Conservation (phyloP, 2,329 filamentous ascomycete species). For the Fonsecaea multimorphosa region DNA sequence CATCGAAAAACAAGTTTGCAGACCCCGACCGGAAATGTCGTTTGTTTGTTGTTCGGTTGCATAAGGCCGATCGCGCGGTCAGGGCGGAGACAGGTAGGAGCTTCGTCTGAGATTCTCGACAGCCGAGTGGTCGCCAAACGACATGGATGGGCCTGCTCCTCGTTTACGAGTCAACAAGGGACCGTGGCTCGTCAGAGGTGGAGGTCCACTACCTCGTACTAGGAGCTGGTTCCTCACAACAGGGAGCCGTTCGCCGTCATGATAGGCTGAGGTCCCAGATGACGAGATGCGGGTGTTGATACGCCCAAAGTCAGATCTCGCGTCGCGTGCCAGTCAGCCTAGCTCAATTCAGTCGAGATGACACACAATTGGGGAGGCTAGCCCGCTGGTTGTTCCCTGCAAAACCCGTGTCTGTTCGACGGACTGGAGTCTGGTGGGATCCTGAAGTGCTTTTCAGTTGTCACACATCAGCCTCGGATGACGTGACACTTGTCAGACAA, state of each 20-base stretch:
- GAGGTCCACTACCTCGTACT: constrained; percentile 17
- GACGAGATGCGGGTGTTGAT: constrained; percentile 29
- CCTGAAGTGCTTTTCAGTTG: constrained; percentile 12
- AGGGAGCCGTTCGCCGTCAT: constrained; percentile 18
- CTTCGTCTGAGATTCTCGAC: constrained; percentile 25
- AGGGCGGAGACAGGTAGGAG: constrained; percentile 20
- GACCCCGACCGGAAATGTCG: constrained; percentile 5
- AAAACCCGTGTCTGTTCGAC: constrained; percentile 2
- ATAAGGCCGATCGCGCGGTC: constrained; percentile 17
- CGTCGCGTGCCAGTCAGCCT: constrained; percentile 32
- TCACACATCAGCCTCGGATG: constrained; percentile 24
- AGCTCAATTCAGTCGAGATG: constrained; percentile 23
- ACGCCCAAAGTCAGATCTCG: constrained; percentile 37
- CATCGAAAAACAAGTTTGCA: constrained; percentile 24
- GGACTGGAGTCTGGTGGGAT: constrained; percentile 19
- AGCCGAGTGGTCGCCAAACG: constrained; percentile 24
- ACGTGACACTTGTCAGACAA: constrained; percentile 29
- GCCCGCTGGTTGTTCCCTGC: constrained; percentile 9
- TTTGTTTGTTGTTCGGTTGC: constrained; percentile 27
- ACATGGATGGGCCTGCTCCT: background rate
- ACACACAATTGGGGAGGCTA: constrained; percentile 23
- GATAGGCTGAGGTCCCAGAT: constrained; percentile 30
- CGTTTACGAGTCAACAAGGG: constrained; percentile 10
- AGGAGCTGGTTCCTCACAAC: constrained; percentile 17
- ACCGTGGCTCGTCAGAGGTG: constrained; percentile 17